Base-by-base conservation (phyloP, 129 eudicot genomes). In the Lactuca sativa region DNA sequence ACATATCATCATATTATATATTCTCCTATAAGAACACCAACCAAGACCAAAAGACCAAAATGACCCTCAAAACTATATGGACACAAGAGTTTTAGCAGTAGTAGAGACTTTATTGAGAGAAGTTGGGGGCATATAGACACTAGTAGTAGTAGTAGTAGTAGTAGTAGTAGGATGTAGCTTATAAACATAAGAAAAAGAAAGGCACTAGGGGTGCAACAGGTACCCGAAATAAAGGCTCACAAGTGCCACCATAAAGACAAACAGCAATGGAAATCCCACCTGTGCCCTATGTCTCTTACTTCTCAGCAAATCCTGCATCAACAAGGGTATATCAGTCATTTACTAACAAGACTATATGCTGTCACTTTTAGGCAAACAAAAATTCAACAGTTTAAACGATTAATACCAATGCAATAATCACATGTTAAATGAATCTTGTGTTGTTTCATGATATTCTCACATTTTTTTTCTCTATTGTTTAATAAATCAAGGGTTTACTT, bases 171-270 rank as follows among this genome's bases (percentile, higher is more conserved):
- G 21, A 0, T 21, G 21, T 21, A 61, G 66, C 66, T 36, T 59
- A 61, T 61, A 61, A 43, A 43, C 49, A 43, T 9, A 40, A 40
- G 7, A 40, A 7, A 40, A 40, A 43, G 13, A 8, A 9, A 43
- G 9, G 49, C 49, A 43, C 49, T 43, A 81, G 41, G 15, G 64
- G 67, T 71, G 84, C 68, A 88, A 61, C 58, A 73, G 78, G 79
- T 83, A 83, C 49, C 96, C 96, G 7, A 83, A 64, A 51, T 74
- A 73, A 31, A 83, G 58, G 69, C 90, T 71, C 70, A 89, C 75
- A 62, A 86, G 77, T n/a, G 88, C 87, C 66, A 89, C 87, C 92
- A 86, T 83, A 65, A 83, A 84, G 48, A 89, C 92, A 80, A 70
- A 89, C 70, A 86, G 77, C 66, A 86, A 64, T 16, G 90, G 92